phyloP scores from a whole-genome alignment of 2,329 filamentous ascomycete genomes.

The Simplicillium sp. region DNA sequence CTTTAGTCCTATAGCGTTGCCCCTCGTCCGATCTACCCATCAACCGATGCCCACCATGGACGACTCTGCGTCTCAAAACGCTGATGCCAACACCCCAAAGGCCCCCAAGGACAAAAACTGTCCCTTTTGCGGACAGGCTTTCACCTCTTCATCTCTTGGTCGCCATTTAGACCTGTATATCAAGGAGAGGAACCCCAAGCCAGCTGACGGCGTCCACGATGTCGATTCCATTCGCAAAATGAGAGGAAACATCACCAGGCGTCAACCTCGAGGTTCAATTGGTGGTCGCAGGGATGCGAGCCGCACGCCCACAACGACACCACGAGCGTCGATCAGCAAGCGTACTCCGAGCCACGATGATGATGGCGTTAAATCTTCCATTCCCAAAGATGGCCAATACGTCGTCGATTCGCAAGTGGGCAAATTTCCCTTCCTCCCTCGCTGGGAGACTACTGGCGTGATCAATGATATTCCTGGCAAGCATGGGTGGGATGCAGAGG shows the following conservation, averaged over 20 bases:
- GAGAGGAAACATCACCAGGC: conserved; percentile 75
- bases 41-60: conserved; percentile 16
- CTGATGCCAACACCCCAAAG: conserved; percentile 29
- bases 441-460: conserved; percentile 70
- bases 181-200: conserved; percentile 84
- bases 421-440: conserved; percentile 46
- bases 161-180: conserved; percentile 92
- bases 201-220: conserved; percentile 77
- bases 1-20: too few species aligned
- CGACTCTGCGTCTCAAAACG: conserved; percentile 19
- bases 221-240: conserved; percentile 81
- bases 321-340: conserved; percentile 26
- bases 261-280: conserved; percentile 64
- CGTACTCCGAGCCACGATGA: conserved; percentile 27
- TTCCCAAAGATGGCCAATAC: conserved; percentile 32
- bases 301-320: conserved; percentile 48
- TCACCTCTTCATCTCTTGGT: conserved; percentile 88
- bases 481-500: conserved; percentile 19
- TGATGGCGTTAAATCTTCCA: conserved; percentile 13
- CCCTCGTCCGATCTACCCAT: too few species aligned
- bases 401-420: conserved; percentile 39
- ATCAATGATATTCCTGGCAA: conserved; percentile 61
- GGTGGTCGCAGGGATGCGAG: conserved; percentile 42
- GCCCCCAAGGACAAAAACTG: conserved; percentile 79
- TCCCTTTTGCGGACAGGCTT: conserved; percentile 79